Base-by-base conservation (phyloP, 202 grass and related monocot species). In the Zoysia matrella region DNA sequence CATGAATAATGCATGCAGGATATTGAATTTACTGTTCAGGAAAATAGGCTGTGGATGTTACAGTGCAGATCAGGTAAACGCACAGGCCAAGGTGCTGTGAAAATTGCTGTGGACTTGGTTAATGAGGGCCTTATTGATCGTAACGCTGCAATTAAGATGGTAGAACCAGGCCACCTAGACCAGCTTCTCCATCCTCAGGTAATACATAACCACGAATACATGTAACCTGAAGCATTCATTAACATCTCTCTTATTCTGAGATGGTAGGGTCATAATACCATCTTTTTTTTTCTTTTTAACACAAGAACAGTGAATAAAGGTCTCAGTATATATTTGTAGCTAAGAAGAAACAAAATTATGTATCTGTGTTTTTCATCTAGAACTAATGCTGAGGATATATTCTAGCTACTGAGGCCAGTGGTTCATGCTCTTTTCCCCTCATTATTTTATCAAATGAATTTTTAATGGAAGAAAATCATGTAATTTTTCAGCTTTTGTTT, bases 141-240 rank as follows among this genome's bases (percentile, higher is more conserved):
- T 43, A 60, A 22, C 40, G 12, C 71, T 67, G 97, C 93, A 0
- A 92, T 99, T 86, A 99, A 99, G 86, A 96, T 96, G 97, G 97
- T 99, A 8, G 97, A 99, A 72, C 87, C 97, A 87, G 91, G 93
- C 36, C 97, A 99, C 82, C 58, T 99, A 47, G 97, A 96, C 66
- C 97, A 99, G 84, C 97, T 99, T 89, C 97, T 99, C 73, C 97
- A 99, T 87, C 97, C 97, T 39, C 97, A 99, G 89, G 96, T 99
- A 98, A 78, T 55, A 36, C 30, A 75, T 77, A 87, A 71, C 57
- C 5, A 30, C 36, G 30, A 47, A 64, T 16, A 42, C 47, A 22
- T 74, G 9, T 63, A 65, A 72, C 71, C 40, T 67, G n/a, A 53
- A 61, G 16, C 9, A 7, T 73, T 85, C 15, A 22, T 47, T 81